Percentiles rank a stretch among this genome's conserved stretches.
These are phyloP conservation scores for Trypanosoma caninum DNA, from an alignment of 208 protist species.

Conservation along the genomic window DNA sequence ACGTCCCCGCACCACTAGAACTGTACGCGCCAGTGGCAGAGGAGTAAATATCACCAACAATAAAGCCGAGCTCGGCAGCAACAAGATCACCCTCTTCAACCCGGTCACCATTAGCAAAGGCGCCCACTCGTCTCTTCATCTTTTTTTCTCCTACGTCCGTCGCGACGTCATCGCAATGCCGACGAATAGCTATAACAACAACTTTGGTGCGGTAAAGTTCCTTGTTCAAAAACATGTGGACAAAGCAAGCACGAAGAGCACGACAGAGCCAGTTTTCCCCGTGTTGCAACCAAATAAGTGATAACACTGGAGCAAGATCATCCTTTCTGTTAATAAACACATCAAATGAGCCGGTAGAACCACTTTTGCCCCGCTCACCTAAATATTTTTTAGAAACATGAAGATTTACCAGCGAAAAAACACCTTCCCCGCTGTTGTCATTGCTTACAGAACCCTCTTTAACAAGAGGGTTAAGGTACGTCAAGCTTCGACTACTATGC, in stretches of 20 bases:
- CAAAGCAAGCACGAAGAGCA: conserved; percentile 57
- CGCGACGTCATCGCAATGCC: conserved; percentile 31
- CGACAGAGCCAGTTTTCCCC: conserved; percentile 84
- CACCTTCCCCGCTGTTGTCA: conserved; percentile 23
- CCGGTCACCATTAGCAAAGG: neutral
- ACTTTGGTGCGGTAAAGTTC: conserved; percentile 61
- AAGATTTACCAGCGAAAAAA: conserved; percentile 25
- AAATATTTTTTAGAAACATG: conserved; percentile 53
- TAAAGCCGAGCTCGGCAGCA: conserved; percentile 70
- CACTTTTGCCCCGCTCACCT: conserved; percentile 24
- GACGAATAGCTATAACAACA: conserved; percentile 62
- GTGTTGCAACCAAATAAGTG: conserved; percentile 60
- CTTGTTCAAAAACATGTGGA: conserved; percentile 63
- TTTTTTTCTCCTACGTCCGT: neutral
- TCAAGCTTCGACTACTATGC: conserved; percentile 45
- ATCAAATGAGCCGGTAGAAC: conserved; percentile 30
- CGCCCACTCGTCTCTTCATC: neutral
- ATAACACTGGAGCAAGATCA: conserved; percentile 57
- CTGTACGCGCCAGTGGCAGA: conserved; percentile 79
- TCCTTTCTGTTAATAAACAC: conserved; percentile 73
- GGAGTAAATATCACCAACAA: conserved; percentile 83
- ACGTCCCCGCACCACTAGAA: conserved; percentile 55
- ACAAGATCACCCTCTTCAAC: conserved; percentile 64
- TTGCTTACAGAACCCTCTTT: conserved; percentile 32
- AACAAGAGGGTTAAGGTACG: conserved; percentile 16